Conservation (phyloP, 208 protist species). For the Wallacemonas collosoma region DNA sequence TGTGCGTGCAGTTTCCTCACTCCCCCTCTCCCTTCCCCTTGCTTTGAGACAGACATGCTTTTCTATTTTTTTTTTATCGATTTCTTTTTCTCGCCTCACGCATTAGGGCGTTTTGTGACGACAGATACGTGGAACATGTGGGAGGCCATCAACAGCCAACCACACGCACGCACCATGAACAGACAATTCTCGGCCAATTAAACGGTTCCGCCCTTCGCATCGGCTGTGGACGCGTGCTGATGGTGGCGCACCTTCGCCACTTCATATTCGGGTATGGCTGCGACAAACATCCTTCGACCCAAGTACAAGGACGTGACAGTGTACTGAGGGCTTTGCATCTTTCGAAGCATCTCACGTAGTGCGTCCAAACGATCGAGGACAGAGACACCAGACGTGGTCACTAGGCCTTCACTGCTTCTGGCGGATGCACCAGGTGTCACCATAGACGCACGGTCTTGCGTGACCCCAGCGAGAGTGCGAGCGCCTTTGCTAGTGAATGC, state of each 20-base stretch:
- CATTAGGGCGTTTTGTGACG: neutral
- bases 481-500: slow-evolving; percentile 53
- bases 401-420: neutral
- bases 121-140: neutral
- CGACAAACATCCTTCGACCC: slow-evolving; percentile 65
- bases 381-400: slow-evolving; percentile 15
- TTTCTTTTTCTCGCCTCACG: neutral
- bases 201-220: too few species aligned
- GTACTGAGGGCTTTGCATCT: slow-evolving; percentile 87
- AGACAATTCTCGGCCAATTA: too few species aligned
- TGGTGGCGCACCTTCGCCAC: slow-evolving; percentile 45
- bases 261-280: slow-evolving; percentile 81
- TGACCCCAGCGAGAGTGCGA: slow-evolving; percentile 8
- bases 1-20: too few species aligned
- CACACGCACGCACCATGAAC: too few species aligned
- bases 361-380: slow-evolving; percentile 43
- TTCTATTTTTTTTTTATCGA: neutral
- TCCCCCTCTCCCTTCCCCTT: too few species aligned
- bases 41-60: too few species aligned
- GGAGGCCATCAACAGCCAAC: neutral
- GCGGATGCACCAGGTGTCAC: neutral
- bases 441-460: slow-evolving; percentile 7
- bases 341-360: slow-evolving; percentile 59
- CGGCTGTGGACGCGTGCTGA: too few species aligned
- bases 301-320: slow-evolving; percentile 76